These are phyloP conservation scores for Stylonectria norvegica DNA, from an alignment of 2,329 filamentous ascomycete species.

Conservation along the genomic window DNA sequence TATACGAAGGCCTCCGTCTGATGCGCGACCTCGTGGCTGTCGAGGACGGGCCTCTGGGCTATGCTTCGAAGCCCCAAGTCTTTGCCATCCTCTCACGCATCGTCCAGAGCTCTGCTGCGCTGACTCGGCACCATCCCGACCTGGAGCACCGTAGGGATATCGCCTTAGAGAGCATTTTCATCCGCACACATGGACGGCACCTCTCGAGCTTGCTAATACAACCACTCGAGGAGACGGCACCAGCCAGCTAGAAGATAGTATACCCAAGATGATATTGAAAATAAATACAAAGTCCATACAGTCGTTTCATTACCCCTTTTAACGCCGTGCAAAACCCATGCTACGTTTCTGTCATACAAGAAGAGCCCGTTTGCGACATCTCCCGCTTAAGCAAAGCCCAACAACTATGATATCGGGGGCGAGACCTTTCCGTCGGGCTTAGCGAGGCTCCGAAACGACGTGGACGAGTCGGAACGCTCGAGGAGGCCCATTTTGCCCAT, in stretches of 20 bases:
- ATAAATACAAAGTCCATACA: constrained; percentile 5
- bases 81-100: constrained; percentile 58
- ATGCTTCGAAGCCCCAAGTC: constrained; percentile 64
- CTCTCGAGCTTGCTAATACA: constrained; percentile 30
- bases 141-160: constrained; percentile 11
- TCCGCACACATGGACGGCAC: constrained; percentile 11
- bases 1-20: constrained; percentile 44
- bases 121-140: constrained; percentile 25
- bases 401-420: constrained; percentile 5
- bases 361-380: too few species aligned
- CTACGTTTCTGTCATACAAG: constrained; percentile 8
- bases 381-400: too few species aligned
- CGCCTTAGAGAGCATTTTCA: constrained; percentile 1
- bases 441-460: constrained; percentile 21
- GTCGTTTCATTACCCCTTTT: constrained; percentile 9
- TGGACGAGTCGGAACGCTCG: constrained; percentile 38
- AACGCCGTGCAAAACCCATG: constrained; percentile 20
- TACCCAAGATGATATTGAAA: constrained; percentile 2
- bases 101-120: constrained; percentile 37
- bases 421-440: constrained; percentile 4
- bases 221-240: constrained; percentile 3
- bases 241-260: too few species aligned
- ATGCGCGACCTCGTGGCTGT: constrained; percentile 36
- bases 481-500: constrained; percentile 47
- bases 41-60: constrained; percentile 67